Percentiles rank a stretch among this genome's conserved stretches.
phyloP scores from a whole-genome alignment of 1,139 yeast species.

The Lodderomyces orthopsilosis region DNA sequence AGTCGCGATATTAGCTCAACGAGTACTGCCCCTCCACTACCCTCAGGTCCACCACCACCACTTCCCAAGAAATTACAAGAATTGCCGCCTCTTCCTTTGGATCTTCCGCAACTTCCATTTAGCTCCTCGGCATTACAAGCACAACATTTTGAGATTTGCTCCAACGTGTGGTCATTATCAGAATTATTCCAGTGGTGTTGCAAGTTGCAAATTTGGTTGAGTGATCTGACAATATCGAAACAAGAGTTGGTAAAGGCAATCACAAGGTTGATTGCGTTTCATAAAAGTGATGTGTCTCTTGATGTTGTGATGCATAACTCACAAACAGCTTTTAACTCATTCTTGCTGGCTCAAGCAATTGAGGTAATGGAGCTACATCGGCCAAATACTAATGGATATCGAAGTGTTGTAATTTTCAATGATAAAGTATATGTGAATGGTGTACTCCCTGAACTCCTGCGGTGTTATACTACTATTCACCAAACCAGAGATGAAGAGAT shows the following conservation, averaged over 20 bases:
- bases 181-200: slow-evolving; percentile 51
- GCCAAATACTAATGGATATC: slow-evolving; percentile 13
- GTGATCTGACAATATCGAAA: slow-evolving; percentile 48
- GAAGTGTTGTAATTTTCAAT: slow-evolving; percentile 21
- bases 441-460: slow-evolving; percentile 36
- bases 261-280: slow-evolving; percentile 49
- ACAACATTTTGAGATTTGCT: slow-evolving; percentile 43
- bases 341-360: slow-evolving; percentile 48
- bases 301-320: slow-evolving; percentile 58
- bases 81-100: slow-evolving; percentile 52
- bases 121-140: slow-evolving; percentile 49
- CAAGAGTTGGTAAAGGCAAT: slow-evolving; percentile 52
- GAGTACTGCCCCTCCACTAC: slow-evolving; percentile 2
- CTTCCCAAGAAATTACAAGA: slow-evolving; percentile 16
- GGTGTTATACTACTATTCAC: slow-evolving; percentile 30
- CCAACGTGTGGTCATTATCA: slow-evolving; percentile 36
- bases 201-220: slow-evolving; percentile 48
- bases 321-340: slow-evolving; percentile 47
- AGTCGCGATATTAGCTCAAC: slow-evolving; percentile 1
- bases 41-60: slow-evolving; percentile 4
- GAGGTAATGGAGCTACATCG: slow-evolving; percentile 12
- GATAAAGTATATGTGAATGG: slow-evolving; percentile 28
- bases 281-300: slow-evolving; percentile 49
- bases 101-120: slow-evolving; percentile 58
- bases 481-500: slow-evolving; percentile 22